Percentiles rank a stretch among this genome's conserved stretches.
These are phyloP conservation scores for Penicillium cinerascens DNA, from an alignment of 495 filamentous ascomycete species.

Conservation along the genomic window DNA sequence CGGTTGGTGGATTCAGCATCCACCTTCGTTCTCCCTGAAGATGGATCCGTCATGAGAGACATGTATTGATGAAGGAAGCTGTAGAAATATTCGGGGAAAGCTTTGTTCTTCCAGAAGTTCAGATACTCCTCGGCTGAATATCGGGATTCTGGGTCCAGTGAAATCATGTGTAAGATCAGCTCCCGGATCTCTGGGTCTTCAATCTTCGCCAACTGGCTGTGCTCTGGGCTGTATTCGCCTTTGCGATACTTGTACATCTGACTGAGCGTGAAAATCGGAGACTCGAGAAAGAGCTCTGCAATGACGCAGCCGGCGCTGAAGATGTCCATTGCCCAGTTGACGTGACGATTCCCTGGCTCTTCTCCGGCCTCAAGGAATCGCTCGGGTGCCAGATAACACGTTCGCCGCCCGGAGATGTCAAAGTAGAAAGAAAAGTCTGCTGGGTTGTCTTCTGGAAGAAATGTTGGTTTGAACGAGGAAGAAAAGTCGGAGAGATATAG, in stretches of 20 bases:
- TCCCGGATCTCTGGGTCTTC: slow-evolving; percentile 83
- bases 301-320: slow-evolving; percentile 98
- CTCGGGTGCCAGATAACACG: slow-evolving; percentile 96
- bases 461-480: slow-evolving; percentile 90
- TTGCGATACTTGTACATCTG: slow-evolving; percentile 93
- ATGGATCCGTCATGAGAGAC: slow-evolving; percentile 92
- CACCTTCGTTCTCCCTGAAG: slow-evolving; percentile 64
- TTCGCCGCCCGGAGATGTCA: slow-evolving; percentile 84
- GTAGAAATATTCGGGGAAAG: slow-evolving; percentile 95
- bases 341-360: slow-evolving; percentile 55
- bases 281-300: slow-evolving; percentile 93
- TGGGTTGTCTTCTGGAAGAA: slow-evolving; percentile 93
- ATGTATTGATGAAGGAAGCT: slow-evolving; percentile 97
- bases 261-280: slow-evolving; percentile 86
- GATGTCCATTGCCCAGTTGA: slow-evolving; percentile 98
- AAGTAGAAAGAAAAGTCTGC: slow-evolving; percentile 98
- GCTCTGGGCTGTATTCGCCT: slow-evolving; percentile 85
- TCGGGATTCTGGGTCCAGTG: slow-evolving; percentile 82
- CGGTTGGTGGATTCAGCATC: slow-evolving; percentile 62
- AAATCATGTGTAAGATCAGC: slow-evolving; percentile 92
- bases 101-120: slow-evolving; percentile 84
- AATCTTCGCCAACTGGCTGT: slow-evolving; percentile 77
- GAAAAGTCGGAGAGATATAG: slow-evolving; percentile 96
- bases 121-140: slow-evolving; percentile 95
- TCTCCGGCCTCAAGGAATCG: slow-evolving; percentile 73